Evolutionary conservation across 2,329 filamentous ascomycete genomes (phyloP).

Genomic region (Pezicula rhizophila): DNA sequence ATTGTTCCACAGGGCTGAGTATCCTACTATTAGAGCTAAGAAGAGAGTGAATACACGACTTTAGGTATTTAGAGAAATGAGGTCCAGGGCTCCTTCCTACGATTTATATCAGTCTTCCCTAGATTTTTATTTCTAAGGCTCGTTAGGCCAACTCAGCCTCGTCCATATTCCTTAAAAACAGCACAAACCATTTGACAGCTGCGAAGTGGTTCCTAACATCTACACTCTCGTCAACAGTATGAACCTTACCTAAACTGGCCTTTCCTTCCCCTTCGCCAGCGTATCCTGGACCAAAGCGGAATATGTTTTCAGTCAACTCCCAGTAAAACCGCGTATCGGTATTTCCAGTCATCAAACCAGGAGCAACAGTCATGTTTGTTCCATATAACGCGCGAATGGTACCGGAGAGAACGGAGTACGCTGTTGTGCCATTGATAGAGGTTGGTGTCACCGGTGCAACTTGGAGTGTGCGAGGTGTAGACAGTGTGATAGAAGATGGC

Average conservation of each 20-base stretch:
- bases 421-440: not conserved
- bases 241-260: conserved; percentile 23
- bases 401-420: not conserved
- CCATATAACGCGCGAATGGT: conserved; percentile 3
- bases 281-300: conserved; percentile 28
- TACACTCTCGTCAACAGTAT: conserved; percentile 31
- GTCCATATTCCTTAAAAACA: conserved; percentile 32
- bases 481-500: not conserved
- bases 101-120: not conserved
- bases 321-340: conserved; percentile 2
- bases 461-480: not conserved
- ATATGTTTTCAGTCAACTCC: conserved; percentile 29
- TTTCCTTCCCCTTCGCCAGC: not conserved
- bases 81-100: not conserved
- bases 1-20: too few relatives aligned
- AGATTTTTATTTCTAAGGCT: not conserved
- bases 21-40: too few relatives aligned
- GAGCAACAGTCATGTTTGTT: not conserved
- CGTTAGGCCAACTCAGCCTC: not conserved
- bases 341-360: conserved; percentile 5
- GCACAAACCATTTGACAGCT: conserved; percentile 30
- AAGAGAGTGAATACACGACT: too few relatives aligned
- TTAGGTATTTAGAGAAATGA: too few relatives aligned
- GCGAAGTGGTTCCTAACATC: conserved; percentile 31
- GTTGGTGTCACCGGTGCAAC: conserved; percentile 2